These are phyloP conservation scores for Zygoascus hellenicus DNA, from an alignment of 1,139 yeast genomes.

Conservation along the genomic window DNA sequence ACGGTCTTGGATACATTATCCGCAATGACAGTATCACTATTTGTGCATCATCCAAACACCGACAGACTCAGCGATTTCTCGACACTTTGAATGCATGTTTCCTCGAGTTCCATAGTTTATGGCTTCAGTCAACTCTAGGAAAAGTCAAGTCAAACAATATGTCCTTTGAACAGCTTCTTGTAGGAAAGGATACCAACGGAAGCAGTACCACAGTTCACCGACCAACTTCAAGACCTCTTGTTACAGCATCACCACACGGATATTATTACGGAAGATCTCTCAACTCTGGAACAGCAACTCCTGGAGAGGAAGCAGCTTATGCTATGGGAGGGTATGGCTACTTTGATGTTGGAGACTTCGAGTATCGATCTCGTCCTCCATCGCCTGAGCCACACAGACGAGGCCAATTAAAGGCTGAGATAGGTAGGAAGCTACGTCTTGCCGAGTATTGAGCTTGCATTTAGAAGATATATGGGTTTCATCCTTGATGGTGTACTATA, in stretches of 20 bases:
- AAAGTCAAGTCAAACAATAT: constrained; percentile 14
- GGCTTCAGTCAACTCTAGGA: constrained; percentile 37
- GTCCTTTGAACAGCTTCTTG: constrained; percentile 21
- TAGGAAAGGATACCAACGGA: constrained; percentile 6
- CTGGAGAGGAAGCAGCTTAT: constrained; percentile 37
- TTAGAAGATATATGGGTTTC: too few relatives aligned
- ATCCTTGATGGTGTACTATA: too few relatives aligned
- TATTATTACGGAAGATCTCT: constrained; percentile 10
- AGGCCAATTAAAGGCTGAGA: constrained; percentile 46
- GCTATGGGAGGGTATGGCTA: constrained; percentile 78
- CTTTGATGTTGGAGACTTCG: constrained; percentile 60
- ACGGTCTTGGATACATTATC: constrained; percentile 86
- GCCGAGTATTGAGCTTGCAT: constrained; percentile 51
- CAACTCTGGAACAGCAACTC: constrained; percentile 15
- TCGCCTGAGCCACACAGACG: constrained; percentile 50
- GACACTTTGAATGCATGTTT: constrained; percentile 67
- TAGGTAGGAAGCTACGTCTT: constrained; percentile 66
- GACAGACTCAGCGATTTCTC: constrained; percentile 80
- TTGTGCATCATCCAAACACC: constrained; percentile 84
- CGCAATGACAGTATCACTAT: constrained; percentile 79
- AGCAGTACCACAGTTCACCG: background rate
- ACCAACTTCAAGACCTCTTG: background rate
- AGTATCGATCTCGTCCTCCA: constrained; percentile 60
- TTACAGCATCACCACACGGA: constrained; percentile 4
- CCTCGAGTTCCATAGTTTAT: constrained; percentile 55